Base-by-base conservation (phyloP, 2,329 filamentous ascomycete species). In the Peltaster fructicola region DNA sequence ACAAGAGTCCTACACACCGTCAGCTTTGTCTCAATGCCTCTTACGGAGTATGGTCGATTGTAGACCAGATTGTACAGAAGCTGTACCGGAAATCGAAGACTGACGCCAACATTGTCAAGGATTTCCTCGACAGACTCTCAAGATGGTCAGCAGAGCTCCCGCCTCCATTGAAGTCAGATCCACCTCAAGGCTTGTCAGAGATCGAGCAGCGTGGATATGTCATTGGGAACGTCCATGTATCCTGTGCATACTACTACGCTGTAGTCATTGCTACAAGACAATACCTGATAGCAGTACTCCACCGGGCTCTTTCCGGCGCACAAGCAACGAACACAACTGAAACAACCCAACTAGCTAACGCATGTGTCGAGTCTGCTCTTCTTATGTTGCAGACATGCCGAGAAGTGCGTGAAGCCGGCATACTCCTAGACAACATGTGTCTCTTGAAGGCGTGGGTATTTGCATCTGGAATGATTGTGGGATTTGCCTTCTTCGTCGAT, bases 231-330 rank as follows among this genome's bases (percentile, higher is more conserved):
- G 50, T 66, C 2, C 63, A 68, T 27, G 55, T 70, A 5, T 60
- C 63, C 1, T 68, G 64, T 29, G 47, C 61, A 0, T 70, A 70
- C 34, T 68, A 70, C 33, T 65, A 68, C 27, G 61, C 63, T 0
- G 61, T 69, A 1, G 68, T 65, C 11, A 40, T 69, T 1, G 60
- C 63, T 3, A 68, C 64, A 0, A 51, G 65, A 1, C 65, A 64
- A 0, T 60, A 69, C 14, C 40, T 71, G 6, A 61, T 68, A 13
- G 60, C 55, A 8, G 50, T 54, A 3, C 41, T 68, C 2, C 40
- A 8, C 34, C 32, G 5, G 17, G 29, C 5, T 25, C 24, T 8
- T 18, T 26, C 14, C 18, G 28, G 7, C 23, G 25, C 12, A 29
- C 27, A 8, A 36, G 26, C 9, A 32, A 38, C 8, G 33, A 10